Percentiles rank a stretch among this genome's conserved stretches.
Conservation (phyloP, 2,329 filamentous ascomycete species). For the Fusarium nanum region DNA sequence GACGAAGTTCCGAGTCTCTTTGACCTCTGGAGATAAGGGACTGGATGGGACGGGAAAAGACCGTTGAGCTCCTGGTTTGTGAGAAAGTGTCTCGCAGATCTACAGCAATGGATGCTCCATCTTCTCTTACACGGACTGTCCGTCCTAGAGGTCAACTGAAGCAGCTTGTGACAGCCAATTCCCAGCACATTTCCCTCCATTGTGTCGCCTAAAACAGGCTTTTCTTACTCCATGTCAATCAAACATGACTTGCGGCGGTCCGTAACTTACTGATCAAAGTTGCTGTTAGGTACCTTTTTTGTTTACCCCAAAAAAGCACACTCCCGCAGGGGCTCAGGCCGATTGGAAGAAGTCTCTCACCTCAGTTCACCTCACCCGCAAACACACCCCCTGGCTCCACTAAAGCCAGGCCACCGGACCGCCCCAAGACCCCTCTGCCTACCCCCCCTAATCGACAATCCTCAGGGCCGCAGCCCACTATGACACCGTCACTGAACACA, state of each 20-base stretch:
- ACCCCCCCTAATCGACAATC: slow-evolving; percentile 44
- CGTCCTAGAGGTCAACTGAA: slow-evolving; percentile 5
- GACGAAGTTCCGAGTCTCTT: slow-evolving; percentile 5
- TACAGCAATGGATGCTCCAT: background rate
- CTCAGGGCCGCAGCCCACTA: slow-evolving; percentile 47
- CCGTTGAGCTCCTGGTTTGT: slow-evolving; percentile 6
- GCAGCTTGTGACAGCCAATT: background rate
- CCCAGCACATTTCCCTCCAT: background rate
- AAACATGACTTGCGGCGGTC: slow-evolving; percentile 17
- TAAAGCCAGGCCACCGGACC: slow-evolving; percentile 39
- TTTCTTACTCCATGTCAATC: slow-evolving; percentile 10
- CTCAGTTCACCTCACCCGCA: slow-evolving; percentile 33
- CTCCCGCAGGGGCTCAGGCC: slow-evolving; percentile 27
- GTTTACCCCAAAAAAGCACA: slow-evolving; percentile 29
- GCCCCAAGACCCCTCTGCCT: slow-evolving; percentile 36
- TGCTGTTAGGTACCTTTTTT: slow-evolving; percentile 35
- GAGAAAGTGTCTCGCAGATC: slow-evolving; percentile 6
- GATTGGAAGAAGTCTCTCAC: slow-evolving; percentile 22
- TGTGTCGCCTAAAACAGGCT: slow-evolving; percentile 19
- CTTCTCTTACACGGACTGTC: slow-evolving; percentile 18
- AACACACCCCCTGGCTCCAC: slow-evolving; percentile 39
- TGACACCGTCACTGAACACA: slow-evolving; percentile 47
- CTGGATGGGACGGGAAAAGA: background rate
- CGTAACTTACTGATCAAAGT: slow-evolving; percentile 32
- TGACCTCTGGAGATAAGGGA: slow-evolving; percentile 27